These are phyloP conservation scores for Rhinocladiella similis DNA, from an alignment of 2,329 filamentous ascomycete genomes.

Conservation along the genomic window DNA sequence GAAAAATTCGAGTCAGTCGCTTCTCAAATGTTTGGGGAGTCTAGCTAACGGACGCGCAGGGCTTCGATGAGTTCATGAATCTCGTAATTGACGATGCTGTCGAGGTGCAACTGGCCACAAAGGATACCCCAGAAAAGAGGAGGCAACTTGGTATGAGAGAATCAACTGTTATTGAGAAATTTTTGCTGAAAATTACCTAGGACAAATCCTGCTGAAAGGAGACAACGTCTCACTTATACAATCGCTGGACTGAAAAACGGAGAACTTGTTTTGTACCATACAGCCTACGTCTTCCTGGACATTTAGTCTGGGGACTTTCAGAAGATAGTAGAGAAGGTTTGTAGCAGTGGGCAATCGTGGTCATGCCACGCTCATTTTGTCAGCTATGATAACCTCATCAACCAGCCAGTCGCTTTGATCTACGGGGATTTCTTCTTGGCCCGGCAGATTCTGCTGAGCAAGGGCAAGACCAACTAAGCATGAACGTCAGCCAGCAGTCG, in stretches of 20 bases:
- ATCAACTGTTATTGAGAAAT: background rate
- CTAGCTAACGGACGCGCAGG: conserved; percentile 53
- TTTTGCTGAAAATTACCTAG: conserved; percentile 44
- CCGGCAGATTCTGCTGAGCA: conserved; percentile 76
- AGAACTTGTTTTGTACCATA: background rate
- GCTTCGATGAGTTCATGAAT: conserved; percentile 99
- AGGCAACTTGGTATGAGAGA: conserved; percentile 69
- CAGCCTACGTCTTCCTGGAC: too few species aligned
- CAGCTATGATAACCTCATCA: conserved; percentile 63
- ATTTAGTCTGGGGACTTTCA: background rate
- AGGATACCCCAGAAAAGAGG: conserved; percentile 76
- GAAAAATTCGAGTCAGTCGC: conserved; percentile 79
- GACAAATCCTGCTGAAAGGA: conserved; percentile 82
- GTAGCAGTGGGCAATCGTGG: background rate
- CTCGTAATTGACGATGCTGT: conserved; percentile 93
- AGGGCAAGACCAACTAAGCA: conserved; percentile 74
- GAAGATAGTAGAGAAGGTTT: background rate
- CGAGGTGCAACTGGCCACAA: conserved; percentile 83
- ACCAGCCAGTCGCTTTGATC: conserved; percentile 75
- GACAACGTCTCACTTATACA: conserved; percentile 86
- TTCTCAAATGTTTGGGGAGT: background rate
- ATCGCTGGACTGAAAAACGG: conserved; percentile 39
- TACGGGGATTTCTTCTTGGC: conserved; percentile 68
- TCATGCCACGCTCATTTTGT: conserved; percentile 7
- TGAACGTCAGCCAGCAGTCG: conserved; percentile 33